A percentile compares a stretch with the other conserved stretches of the same genome.
Evolutionary conservation across 768 basidiomycete species (phyloP).

Genomic region (Russula compacta): DNA sequence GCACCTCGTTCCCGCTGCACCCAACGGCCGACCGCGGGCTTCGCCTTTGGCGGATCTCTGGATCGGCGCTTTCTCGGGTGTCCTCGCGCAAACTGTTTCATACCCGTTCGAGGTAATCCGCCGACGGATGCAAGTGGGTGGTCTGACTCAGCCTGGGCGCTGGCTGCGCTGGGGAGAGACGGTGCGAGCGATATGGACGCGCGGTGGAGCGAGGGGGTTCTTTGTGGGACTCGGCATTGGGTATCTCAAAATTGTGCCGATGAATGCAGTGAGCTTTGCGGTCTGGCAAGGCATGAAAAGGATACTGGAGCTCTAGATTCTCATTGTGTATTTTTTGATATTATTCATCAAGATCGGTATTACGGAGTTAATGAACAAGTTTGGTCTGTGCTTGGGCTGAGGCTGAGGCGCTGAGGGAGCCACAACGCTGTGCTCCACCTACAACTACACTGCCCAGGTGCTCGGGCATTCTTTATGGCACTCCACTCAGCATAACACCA

Average conservation of each 20-base stretch:
- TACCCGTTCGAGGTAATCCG: slow-evolving; percentile 95
- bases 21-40: slow-evolving; percentile 24
- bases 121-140: slow-evolving; percentile 91
- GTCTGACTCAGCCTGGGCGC: slow-evolving; percentile 63
- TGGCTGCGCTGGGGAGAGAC: slow-evolving; percentile 81
- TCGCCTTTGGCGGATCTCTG: slow-evolving; percentile 56
- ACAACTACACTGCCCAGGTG: too few relatives aligned
- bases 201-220: slow-evolving; percentile 78
- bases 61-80: slow-evolving; percentile 82
- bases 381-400: too few relatives aligned
- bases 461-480: too few relatives aligned
- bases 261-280: slow-evolving; percentile 88
- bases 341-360: too few relatives aligned
- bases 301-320: slow-evolving; percentile 29
- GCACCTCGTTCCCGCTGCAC: slow-evolving; percentile 40
- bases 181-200: slow-evolving; percentile 50
- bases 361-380: too few relatives aligned
- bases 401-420: too few relatives aligned
- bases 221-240: slow-evolving; percentile 88
- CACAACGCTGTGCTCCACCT: too few relatives aligned
- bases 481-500: not conserved
- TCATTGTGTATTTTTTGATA: too few relatives aligned
- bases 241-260: slow-evolving; percentile 89
- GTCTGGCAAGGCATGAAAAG: slow-evolving; percentile 83
- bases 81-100: slow-evolving; percentile 77